phyloP scores from a whole-genome alignment of 2,329 filamentous ascomycete species.

The Beauveria scarabaeidicola region DNA sequence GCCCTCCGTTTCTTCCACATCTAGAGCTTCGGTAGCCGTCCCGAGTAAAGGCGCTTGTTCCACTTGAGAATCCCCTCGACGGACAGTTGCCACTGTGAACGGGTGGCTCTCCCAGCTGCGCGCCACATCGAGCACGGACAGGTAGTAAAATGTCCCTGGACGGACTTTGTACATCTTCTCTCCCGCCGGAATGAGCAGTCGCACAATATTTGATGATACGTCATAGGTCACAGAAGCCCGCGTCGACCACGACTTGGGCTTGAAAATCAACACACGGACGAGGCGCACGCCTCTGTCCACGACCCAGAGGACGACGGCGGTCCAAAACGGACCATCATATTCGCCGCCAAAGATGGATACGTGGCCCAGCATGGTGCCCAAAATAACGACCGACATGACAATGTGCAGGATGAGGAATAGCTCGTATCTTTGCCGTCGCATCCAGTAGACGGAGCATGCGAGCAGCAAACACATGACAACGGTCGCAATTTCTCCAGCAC shows the following conservation, averaged over 20 bases:
- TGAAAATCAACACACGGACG: slow-evolving; percentile 33
- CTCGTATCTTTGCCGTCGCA: slow-evolving; percentile 46
- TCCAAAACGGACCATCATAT: slow-evolving; percentile 42
- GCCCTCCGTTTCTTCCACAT: background rate
- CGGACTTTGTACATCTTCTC: slow-evolving; percentile 25
- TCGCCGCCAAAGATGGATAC: slow-evolving; percentile 43
- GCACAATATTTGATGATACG: slow-evolving; percentile 31
- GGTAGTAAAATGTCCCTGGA: slow-evolving; percentile 37
- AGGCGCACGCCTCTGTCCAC: slow-evolving; percentile 39
- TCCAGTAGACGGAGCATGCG: slow-evolving; percentile 40
- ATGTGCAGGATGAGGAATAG: slow-evolving; percentile 43
- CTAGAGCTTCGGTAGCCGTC: background rate
- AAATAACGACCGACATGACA: slow-evolving; percentile 38
- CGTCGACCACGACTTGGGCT: slow-evolving; percentile 28
- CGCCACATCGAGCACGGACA: slow-evolving; percentile 32
- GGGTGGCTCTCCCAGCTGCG: slow-evolving; percentile 42
- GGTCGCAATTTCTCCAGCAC: slow-evolving; percentile 38
- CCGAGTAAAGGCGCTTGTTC: slow-evolving; percentile 27
- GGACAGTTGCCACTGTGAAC: slow-evolving; percentile 34
- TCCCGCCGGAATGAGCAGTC: slow-evolving; percentile 29
- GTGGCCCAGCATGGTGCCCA: slow-evolving; percentile 44
- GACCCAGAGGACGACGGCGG: slow-evolving; percentile 40
- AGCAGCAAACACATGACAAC: slow-evolving; percentile 37
- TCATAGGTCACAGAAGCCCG: slow-evolving; percentile 28
- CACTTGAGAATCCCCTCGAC: slow-evolving; percentile 18